Conservation (phyloP, 345 rosid species). For the Cardiospermum halicacabum region DNA sequence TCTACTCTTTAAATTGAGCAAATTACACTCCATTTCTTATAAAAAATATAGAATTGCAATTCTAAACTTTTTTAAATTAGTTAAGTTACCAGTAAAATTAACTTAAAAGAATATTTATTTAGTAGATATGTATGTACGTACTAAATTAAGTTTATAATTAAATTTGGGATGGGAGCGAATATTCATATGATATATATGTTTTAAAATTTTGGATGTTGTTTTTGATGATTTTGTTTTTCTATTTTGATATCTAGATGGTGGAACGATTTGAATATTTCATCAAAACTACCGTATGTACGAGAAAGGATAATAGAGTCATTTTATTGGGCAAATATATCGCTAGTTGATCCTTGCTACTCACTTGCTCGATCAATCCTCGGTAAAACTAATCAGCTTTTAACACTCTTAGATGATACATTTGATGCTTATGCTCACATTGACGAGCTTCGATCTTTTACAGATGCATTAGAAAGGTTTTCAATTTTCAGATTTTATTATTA, state of each 20-base stretch:
- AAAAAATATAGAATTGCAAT: no score
- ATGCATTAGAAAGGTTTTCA: constrained; percentile 9
- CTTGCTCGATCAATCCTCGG: background rate
- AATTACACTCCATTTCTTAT: no score
- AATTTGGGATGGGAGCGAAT: no score
- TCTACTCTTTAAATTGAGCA: no score
- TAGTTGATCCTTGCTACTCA: constrained; percentile 9
- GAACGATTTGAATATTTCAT: constrained; percentile 5
- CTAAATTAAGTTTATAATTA: no score
- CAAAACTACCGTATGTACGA: constrained; percentile 1
- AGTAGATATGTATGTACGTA: no score
- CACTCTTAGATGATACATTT: constrained; percentile 18
- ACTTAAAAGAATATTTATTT: no score
- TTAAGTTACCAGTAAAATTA: no score
- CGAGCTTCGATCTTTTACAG: constrained; percentile 17
- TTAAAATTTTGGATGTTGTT: no score
- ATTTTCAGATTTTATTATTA: no score
- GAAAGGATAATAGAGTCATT: constrained; percentile 1
- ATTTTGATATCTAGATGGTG: constrained; percentile 7
- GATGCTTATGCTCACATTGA: constrained; percentile 12
- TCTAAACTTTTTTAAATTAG: no score
- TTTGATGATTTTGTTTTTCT: background rate
- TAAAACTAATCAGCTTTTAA: constrained; percentile 1
- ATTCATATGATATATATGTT: no score
- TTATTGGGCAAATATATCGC: background rate